Evolutionary conservation across 192 early-diverging fungal genomes (phyloP), one percentile per base, ranked within the genome.

Genomic region (Backusella tarrabulga): DNA sequence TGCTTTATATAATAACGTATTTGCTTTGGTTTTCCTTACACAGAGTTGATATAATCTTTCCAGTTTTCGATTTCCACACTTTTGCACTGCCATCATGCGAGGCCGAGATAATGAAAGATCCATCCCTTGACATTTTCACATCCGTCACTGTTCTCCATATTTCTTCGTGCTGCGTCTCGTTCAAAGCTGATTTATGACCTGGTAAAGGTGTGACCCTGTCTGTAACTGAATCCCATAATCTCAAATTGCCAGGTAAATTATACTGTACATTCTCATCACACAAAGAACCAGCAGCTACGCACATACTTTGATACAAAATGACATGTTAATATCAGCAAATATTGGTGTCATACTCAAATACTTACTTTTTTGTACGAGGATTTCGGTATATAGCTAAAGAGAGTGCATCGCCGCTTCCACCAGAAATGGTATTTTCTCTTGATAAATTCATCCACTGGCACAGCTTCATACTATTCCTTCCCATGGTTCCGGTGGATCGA

Each of bases 371-470:
- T 34, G 32, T 74, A 14, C 60, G 17, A 46, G 52, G 38, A 12
- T 74, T 66, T 74, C 29, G 17, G 32, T 38, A 63, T 14, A 74
- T 52, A 17, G 52, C 63, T 36, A 79, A 63, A 35, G 70, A 60
- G n/a, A 79, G 23, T 17, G 56, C 71, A 72, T 79, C 77, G 0
- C 77, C 77, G 69, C 77, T 79, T 26, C 77, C 77, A 36, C 73
- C 77, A 17, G 12, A 19, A 29, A 79, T 67, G 1, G 41, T 69
- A 72, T 35, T 3, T 40, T 40, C 17, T 6, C 32, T 67, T 17
- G 36, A 26, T 9, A 79, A n/a, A 35, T 74, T 73, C 11, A 44
- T 73, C 66, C 72, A 67, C 15, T n/a, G 6, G 6, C 52, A 36
- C 21, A 26, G 11, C n/a, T 50, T 17, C 34, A 70, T 67, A 66